Evolutionary conservation across 1,284 basidiomycete species (phyloP).

Genomic region (Heterobasidion annosum): DNA sequence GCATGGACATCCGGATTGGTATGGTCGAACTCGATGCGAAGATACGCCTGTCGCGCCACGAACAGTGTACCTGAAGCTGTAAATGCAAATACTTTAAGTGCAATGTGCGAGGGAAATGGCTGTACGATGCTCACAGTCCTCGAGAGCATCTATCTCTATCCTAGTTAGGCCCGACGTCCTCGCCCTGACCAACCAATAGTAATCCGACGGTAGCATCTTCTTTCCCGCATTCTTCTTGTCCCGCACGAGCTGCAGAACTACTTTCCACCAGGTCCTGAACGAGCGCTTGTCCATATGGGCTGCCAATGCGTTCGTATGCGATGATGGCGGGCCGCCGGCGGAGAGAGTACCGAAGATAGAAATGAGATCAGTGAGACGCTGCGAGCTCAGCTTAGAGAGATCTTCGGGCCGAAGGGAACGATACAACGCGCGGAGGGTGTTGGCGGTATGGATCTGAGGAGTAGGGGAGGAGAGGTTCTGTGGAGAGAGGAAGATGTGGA

Average conservation of each 20-base stretch:
- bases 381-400: slow-evolving; percentile 18
- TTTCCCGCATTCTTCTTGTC: slow-evolving; percentile 9
- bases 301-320: background rate
- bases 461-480: slow-evolving; percentile 12
- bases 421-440: slow-evolving; percentile 27
- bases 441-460: slow-evolving; percentile 17
- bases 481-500: slow-evolving; percentile 19
- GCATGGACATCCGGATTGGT: slow-evolving; percentile 14
- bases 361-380: slow-evolving; percentile 27
- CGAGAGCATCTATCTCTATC: slow-evolving; percentile 6
- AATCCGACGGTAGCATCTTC: slow-evolving; percentile 4
- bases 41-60: slow-evolving; percentile 17
- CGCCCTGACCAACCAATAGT: slow-evolving; percentile 12
- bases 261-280: slow-evolving; percentile 6
- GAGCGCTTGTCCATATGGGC: slow-evolving; percentile 3
- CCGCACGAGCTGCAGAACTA: slow-evolving; percentile 8
- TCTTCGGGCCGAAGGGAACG: slow-evolving; percentile 16
- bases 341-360: slow-evolving; percentile 35
- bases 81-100: slow-evolving; percentile 14
- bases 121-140: slow-evolving; percentile 4
- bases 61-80: slow-evolving; percentile 10
- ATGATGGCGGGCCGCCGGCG: slow-evolving; percentile 2
- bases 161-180: background rate
- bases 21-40: slow-evolving; percentile 3
- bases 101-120: background rate